phyloP scores from a whole-genome alignment of 2,329 filamentous ascomycete genomes.

The Alternaria triticimaculans region DNA sequence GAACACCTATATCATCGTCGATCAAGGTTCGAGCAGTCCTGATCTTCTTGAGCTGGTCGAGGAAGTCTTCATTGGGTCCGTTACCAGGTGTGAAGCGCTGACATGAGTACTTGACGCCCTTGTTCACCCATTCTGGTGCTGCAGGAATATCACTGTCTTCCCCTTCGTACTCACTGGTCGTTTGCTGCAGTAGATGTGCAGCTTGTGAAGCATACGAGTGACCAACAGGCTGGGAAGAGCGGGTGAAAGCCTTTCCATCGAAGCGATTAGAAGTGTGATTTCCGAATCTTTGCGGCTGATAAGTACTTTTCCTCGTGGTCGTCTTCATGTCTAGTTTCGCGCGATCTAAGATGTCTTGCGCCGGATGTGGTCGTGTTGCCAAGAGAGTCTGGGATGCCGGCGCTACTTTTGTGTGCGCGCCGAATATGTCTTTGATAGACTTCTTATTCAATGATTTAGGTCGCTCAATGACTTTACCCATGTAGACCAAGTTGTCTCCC shows the following conservation, averaged over 20 bases:
- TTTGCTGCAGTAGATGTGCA: conserved; percentile 65
- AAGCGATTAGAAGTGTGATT: conserved; percentile 40
- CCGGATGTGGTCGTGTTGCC: conserved; percentile 27
- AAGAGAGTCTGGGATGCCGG: conserved; percentile 27
- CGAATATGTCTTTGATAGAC: conserved; percentile 26
- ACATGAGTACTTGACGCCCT: conserved; percentile 76
- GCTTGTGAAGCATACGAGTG: conserved; percentile 24
- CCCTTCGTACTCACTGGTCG: conserved; percentile 79
- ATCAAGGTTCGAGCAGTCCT: conserved; percentile 72
- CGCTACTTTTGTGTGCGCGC: conserved; percentile 3
- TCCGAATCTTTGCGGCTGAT: conserved; percentile 20
- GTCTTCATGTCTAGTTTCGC: conserved; percentile 58
- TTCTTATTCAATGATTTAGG: conserved; percentile 34
- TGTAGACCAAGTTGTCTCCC: conserved; percentile 59
- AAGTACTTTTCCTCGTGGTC: conserved; percentile 14
- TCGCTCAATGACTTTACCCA: conserved; percentile 53
- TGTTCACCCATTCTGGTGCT: conserved; percentile 71
- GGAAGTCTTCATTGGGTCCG: conserved; percentile 76
- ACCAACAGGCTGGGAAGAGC: conserved; percentile 21
- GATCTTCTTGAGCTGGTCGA: conserved; percentile 76
- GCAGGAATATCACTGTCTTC: conserved; percentile 62
- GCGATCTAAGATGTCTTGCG: conserved; percentile 57
- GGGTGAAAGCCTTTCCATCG: conserved; percentile 39
- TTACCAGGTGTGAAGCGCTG: conserved; percentile 75
- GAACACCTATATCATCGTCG: conserved; percentile 78